phyloP scores from a whole-genome alignment of 805 yeast species.

The Ogataea corticis region DNA sequence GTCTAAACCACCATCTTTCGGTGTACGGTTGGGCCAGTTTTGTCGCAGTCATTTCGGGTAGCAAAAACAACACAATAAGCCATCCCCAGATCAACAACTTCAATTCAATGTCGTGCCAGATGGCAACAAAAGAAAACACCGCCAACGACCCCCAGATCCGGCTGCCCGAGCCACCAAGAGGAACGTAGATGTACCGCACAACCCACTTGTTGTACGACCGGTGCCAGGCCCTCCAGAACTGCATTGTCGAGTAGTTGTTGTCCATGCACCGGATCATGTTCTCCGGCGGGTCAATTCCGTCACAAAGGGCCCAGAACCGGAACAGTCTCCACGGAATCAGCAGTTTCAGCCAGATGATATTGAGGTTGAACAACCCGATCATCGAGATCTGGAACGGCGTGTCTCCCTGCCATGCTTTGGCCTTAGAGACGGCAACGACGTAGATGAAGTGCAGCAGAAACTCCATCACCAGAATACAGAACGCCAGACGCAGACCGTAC shows the following conservation, averaged over 20 bases:
- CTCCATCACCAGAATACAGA: slow-evolving; percentile 88
- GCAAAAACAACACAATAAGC: slow-evolving; percentile 79
- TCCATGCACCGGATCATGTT: slow-evolving; percentile 96
- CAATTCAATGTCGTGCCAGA: slow-evolving; percentile 97
- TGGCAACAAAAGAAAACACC: slow-evolving; percentile 92
- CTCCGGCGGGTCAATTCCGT: slow-evolving; percentile 94
- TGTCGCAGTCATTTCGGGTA: slow-evolving; percentile 81
- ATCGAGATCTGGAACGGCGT: slow-evolving; percentile 92
- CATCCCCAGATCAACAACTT: slow-evolving; percentile 93
- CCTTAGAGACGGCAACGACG: slow-evolving; percentile 89
- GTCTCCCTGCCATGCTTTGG: slow-evolving; percentile 86
- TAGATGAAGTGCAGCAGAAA: slow-evolving; percentile 81
- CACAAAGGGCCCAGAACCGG: slow-evolving; percentile 89
- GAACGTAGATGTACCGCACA: slow-evolving; percentile 83
- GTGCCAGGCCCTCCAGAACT: slow-evolving; percentile 99
- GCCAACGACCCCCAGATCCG: slow-evolving; percentile 75
- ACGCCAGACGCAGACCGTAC: slow-evolving; percentile 66
- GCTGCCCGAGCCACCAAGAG: slow-evolving; percentile 79
- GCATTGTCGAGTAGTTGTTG: slow-evolving; percentile 86
- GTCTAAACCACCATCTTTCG: slow-evolving; percentile 68
- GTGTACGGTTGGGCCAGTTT: slow-evolving; percentile 35
- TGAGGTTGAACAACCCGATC: slow-evolving; percentile 89
- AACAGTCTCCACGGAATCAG: slow-evolving; percentile 96
- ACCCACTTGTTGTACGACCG: slow-evolving; percentile 91
- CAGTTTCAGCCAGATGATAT: slow-evolving; percentile 89